phyloP scores from a whole-genome alignment of 1,139 yeast genomes.

The Candida smagusa region DNA sequence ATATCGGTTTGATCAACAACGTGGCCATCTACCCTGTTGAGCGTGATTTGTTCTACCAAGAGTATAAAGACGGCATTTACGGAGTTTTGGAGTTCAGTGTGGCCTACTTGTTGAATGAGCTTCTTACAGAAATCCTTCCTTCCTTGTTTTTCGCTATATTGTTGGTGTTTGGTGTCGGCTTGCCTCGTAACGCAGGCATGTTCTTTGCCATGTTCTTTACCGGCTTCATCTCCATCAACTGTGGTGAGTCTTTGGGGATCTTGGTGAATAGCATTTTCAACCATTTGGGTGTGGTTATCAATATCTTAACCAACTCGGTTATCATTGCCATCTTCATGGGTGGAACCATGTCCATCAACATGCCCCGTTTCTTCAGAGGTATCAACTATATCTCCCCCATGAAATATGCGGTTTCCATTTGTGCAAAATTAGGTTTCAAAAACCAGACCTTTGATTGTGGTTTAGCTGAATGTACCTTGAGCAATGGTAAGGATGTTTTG shows the following conservation, averaged over 20 bases:
- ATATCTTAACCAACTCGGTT: conserved; percentile 59
- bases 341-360: conserved; percentile 76
- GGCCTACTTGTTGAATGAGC: conserved; percentile 63
- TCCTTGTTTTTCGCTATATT: conserved; percentile 58
- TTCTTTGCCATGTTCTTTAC: conserved; percentile 64
- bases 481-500: conserved; percentile 49
- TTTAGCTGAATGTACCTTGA: conserved; percentile 34
- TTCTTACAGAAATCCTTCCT: conserved; percentile 70
- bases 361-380: conserved; percentile 67
- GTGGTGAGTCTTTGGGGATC: conserved; percentile 84
- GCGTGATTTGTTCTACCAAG: conserved; percentile 73
- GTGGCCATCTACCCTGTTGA: conserved; percentile 73
- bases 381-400: conserved; percentile 73
- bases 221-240: conserved; percentile 54
- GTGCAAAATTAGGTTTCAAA: conserved; percentile 34
- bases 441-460: conserved; percentile 16
- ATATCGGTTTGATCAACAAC: conserved; percentile 77
- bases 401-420: conserved; percentile 62
- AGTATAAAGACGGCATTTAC: conserved; percentile 70
- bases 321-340: conserved; percentile 79
- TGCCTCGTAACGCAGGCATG: conserved; percentile 67
- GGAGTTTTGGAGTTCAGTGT: conserved; percentile 64
- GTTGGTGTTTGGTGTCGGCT: conserved; percentile 66
- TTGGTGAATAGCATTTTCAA: conserved; percentile 69
- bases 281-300: conserved; percentile 79